These are phyloP conservation scores for Truncatella angustata DNA, from an alignment of 2,329 filamentous ascomycete species.

Conservation along the genomic window DNA sequence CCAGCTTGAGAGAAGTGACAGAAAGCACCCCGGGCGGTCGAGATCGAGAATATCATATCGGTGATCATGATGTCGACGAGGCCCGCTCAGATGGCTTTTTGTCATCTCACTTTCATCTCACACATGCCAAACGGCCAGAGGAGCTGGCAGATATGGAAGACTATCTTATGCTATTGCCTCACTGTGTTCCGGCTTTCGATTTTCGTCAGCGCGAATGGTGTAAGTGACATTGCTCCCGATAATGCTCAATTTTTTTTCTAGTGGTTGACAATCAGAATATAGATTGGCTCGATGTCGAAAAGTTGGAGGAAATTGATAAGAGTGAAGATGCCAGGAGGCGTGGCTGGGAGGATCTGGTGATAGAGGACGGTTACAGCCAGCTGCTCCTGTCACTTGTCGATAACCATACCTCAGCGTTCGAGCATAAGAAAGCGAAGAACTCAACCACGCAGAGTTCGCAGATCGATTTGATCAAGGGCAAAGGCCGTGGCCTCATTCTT, in stretches of 20 bases:
- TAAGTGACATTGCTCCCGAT: not conserved
- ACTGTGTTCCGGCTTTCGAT: not conserved
- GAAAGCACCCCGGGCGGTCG: not conserved
- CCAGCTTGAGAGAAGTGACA: not conserved
- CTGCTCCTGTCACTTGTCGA: constrained; percentile 13
- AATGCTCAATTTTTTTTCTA: too few species aligned
- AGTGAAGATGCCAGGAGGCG: not conserved
- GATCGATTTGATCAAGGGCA: constrained; percentile 16
- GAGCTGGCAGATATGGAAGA: not conserved
- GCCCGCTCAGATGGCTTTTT: not conserved
- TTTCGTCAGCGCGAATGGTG: not conserved
- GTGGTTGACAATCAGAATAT: not conserved
- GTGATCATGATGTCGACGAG: not conserved
- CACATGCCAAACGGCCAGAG: not conserved
- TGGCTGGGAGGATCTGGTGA: constrained; percentile 3
- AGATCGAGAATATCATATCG: not conserved
- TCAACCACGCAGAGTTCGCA: constrained; percentile 2
- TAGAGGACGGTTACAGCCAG: not conserved
- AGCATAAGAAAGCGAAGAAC: not conserved
- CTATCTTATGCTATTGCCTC: not conserved
- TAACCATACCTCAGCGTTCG: constrained; percentile 4
- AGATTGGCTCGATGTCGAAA: not conserved
- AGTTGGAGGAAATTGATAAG: constrained; percentile 6
- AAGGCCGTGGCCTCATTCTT: constrained; percentile 38
- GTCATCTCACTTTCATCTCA: not conserved